Base-by-base conservation (phyloP, 345 rosid species). In the Rhodamnia rubescens region DNA sequence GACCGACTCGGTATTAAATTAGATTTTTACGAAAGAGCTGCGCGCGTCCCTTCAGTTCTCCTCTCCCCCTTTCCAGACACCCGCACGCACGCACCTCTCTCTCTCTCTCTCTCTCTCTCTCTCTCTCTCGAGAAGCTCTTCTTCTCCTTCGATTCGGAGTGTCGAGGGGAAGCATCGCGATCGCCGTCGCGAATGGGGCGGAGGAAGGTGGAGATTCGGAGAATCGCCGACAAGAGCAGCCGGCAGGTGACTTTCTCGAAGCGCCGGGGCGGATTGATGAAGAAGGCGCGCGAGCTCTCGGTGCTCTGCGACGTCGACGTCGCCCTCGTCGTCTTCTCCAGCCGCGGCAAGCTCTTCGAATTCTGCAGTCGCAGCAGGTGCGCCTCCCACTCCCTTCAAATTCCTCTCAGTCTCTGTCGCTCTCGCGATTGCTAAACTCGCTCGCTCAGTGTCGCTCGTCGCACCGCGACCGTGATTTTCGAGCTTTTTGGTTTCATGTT, bases 161-260 rank as follows among this genome's bases (percentile, higher is more conserved):
- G 14, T 40, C 47, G 80, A 44, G 78, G 57, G 47, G 26, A 20
- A 9, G 59, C n/a, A 22, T 18, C 22, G 58, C n/a, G 47, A 24
- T 40, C 7, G 47, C 47, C 53, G 52, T 26, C 32, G 54, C 29
- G 50, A 29, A 84, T 84, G 89, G 89, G 95, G 82, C 89, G 97
- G 50, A 90, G 80, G 85, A 95, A 92, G 91, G 69, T 95, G 47
- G 92, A 89, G 89, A 87, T 95, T 83, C 90, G 92, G 90, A 91
- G 89, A 86, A 95, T 95, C 84, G 95, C 94, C 85, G 89, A 92
- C 84, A 91, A 89, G 81, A 93, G 88, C 82, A 93, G 91, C 74
- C 91, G 97, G 20, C 97, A 93, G 82, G 96, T 93, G 18, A 91
- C 96, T 8, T 95, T 94, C 87, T 93, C 93, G 10, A 94, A 95